phyloP scores from a whole-genome alignment of 345 rosid genomes.

The Acer negundo region DNA sequence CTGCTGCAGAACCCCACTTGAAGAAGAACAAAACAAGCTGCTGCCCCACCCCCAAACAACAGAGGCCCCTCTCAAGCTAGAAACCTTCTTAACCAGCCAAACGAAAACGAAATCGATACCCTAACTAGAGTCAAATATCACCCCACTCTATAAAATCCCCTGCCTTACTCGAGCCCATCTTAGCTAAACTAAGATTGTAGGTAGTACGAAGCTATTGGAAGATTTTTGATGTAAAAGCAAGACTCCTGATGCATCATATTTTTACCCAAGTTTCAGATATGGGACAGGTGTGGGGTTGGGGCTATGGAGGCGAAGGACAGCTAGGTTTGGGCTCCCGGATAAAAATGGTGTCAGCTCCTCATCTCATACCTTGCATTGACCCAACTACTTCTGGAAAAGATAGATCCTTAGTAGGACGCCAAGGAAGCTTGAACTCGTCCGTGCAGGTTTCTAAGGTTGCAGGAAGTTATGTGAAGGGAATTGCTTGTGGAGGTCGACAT shows the following conservation, averaged over 20 bases:
- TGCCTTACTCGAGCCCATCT: too few relatives aligned
- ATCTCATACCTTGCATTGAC: conserved; percentile 70
- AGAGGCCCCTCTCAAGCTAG: too few relatives aligned
- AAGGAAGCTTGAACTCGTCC: conserved; percentile 45
- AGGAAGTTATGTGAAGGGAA: conserved; percentile 65
- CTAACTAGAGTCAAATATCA: too few relatives aligned
- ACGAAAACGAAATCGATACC: too few relatives aligned
- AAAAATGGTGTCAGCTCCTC: conserved; percentile 83
- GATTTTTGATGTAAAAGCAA: conserved; percentile 60
- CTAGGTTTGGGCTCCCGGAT: conserved; percentile 83
- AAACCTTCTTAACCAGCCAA: too few relatives aligned
- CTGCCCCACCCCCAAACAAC: too few relatives aligned
- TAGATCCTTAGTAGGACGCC: conserved; percentile 33
- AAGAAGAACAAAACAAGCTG: too few relatives aligned
- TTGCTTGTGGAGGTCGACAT: conserved; percentile 89
- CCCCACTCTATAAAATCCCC: too few relatives aligned
- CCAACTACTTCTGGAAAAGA: conserved; percentile 48
- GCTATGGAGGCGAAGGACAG: conserved; percentile 96
- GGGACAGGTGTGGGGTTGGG: conserved; percentile 99
- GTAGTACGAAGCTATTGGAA: conserved; percentile 60
- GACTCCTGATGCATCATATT: conserved; percentile 60
- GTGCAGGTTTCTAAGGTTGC: conserved; percentile 37
- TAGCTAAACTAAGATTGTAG: conserved; percentile 14
- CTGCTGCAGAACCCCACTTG: too few relatives aligned
- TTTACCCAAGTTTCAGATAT: conserved; percentile 81